These are phyloP conservation scores for Globisporangium orthogonon DNA, from an alignment of 352 stramenopile species.

Conservation along the genomic window DNA sequence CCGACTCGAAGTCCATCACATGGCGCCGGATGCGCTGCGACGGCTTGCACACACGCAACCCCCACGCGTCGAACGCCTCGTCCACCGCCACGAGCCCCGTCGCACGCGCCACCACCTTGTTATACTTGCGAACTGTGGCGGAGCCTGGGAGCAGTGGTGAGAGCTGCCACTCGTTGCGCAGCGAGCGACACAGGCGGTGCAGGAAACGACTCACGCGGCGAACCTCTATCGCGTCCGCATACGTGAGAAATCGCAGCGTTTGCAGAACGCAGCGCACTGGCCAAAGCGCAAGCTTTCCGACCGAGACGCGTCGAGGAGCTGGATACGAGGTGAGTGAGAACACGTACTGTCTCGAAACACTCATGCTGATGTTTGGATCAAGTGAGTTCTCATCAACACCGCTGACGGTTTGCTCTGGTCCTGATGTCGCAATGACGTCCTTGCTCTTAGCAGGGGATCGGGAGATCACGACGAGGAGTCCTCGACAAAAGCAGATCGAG, in stretches of 20 bases:
- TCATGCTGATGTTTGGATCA: no score
- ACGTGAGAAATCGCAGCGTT: slow-evolving; percentile 36
- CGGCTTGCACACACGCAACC: slow-evolving; percentile 36
- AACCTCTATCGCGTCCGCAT: slow-evolving; percentile 36
- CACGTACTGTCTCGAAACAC: not conserved
- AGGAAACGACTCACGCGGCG: slow-evolving; percentile 31
- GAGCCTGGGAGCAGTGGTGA: slow-evolving; percentile 29
- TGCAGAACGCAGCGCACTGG: slow-evolving; percentile 16
- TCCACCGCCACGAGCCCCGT: slow-evolving; percentile 38
- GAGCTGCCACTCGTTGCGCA: slow-evolving; percentile 50
- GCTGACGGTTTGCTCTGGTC: no score
- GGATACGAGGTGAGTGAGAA: slow-evolving; percentile 21
- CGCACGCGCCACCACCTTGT: slow-evolving; percentile 23
- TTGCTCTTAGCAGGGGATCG: not conserved
- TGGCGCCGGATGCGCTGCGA: slow-evolving; percentile 31
- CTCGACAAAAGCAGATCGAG: slow-evolving; percentile 18
- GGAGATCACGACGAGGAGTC: slow-evolving; percentile 12
- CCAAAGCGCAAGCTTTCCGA: slow-evolving; percentile 23
- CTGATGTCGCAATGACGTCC: no score
- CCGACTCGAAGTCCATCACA: slow-evolving; percentile 50
- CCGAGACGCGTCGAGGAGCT: slow-evolving; percentile 13
- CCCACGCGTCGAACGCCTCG: slow-evolving; percentile 57
- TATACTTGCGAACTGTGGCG: slow-evolving; percentile 26
- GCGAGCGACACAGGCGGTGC: slow-evolving; percentile 25
- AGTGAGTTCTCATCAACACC: no score